Base-by-base conservation (phyloP, 2,329 filamentous ascomycete species). In the Aureobasidium sp. region DNA sequence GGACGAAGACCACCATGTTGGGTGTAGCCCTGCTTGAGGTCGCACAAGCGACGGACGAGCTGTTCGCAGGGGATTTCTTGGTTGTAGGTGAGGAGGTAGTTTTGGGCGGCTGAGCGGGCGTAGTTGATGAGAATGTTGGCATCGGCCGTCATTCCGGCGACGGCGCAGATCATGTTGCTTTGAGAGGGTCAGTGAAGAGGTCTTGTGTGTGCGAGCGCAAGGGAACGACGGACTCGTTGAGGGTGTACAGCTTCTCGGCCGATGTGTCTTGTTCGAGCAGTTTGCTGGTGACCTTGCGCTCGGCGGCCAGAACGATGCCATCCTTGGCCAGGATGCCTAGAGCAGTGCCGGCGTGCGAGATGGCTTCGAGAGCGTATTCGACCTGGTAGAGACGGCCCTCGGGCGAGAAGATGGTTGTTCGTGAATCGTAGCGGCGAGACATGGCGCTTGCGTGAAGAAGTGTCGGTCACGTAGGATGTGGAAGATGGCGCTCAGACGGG, bases 71-170 rank as follows among this genome's bases (percentile, higher is more conserved):
- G 93, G 60, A 98, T 98, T 69, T 98, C 93, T 85, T 96, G 90
- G 78, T 97, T 95, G 80, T 98, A 98, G 65, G 91, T 98, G 62
- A 95, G 83, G 70, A 98, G 91, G 75, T 98, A 97, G 68, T 86
- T 84, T 76, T 98, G 93, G 64, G 93, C 93, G 65, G 88, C 87
- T 81, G 95, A 89, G 64, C 93, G 90, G 70, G 93, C 94, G 74
- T 94, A 96, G 79, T 98, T 98, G 83, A 98, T 98, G 70, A 98
- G 89, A 72, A 98, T 98, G 78, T 98, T 98, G 71, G 93, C 93
- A 70, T 98, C 93, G 67, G 93, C 93, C 40, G 90, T 98, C 91
- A 98, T 97, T 68, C 93, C 93, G 64, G 93, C 93, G 56, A 98
- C 93, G 57, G 93, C 93, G 73, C 90, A 96, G 74, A 98, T 97